Percentiles rank a stretch among this genome's conserved stretches.
These are phyloP conservation scores for Linnemannia elongata DNA, from an alignment of 192 early-diverging fungal species.

Conservation along the genomic window DNA sequence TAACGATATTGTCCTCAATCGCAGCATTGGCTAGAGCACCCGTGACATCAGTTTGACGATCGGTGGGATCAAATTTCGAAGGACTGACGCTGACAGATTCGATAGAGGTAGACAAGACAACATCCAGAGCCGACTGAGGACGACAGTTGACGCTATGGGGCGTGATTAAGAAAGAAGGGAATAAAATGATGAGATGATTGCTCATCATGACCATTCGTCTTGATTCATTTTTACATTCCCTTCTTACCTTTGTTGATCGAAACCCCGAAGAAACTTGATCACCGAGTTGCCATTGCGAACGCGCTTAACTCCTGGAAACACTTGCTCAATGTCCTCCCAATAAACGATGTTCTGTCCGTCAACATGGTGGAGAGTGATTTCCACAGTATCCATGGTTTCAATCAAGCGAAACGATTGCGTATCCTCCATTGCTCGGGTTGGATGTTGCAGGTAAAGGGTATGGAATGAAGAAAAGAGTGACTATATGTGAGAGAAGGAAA, in stretches of 20 bases:
- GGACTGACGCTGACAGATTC: not conserved
- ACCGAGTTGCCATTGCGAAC: conserved; percentile 5
- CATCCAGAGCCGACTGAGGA: not conserved
- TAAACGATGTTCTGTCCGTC: not conserved
- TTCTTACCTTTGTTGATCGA: too few species aligned
- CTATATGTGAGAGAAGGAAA: too few species aligned
- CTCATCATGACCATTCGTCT: not conserved
- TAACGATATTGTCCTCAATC: not conserved
- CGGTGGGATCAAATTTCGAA: not conserved
- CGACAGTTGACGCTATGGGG: not conserved
- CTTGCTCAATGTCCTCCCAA: conserved; percentile 25
- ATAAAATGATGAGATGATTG: not conserved
- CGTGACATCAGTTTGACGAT: not conserved
- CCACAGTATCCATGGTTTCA: conserved; percentile 8
- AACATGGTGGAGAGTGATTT: not conserved
- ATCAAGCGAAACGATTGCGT: conserved; percentile 26
- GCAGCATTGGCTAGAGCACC: not conserved
- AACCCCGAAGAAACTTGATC: too few species aligned
- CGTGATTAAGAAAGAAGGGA: not conserved
- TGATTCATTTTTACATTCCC: too few species aligned
- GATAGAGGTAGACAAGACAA: conserved; percentile 4
- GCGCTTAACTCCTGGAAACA: conserved; percentile 13
- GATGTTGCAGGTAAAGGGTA: too few species aligned
- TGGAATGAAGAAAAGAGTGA: too few species aligned
- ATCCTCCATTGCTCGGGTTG: not conserved